Evolutionary conservation across 73 alveolate genomes (phyloP).

Genomic region (Effrenium voratum): DNA sequence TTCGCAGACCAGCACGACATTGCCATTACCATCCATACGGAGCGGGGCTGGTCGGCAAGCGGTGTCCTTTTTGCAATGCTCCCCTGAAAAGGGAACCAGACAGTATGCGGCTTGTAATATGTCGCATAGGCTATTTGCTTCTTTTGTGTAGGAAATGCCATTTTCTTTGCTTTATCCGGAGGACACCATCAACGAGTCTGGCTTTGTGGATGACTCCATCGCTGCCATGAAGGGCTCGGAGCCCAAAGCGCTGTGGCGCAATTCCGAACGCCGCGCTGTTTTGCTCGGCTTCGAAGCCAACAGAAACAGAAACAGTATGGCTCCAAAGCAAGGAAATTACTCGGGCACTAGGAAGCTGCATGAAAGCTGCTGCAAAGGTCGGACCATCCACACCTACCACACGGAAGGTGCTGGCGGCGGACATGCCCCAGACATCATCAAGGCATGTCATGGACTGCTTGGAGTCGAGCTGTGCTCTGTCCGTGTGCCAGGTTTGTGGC

Average conservation of each 20-base stretch:
- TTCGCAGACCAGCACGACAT: constrained; percentile 85
- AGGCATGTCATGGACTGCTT: constrained; percentile 8
- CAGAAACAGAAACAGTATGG: too few relatives aligned
- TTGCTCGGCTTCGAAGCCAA: too few relatives aligned
- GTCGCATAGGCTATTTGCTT: too few relatives aligned
- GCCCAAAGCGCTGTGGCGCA: neutral
- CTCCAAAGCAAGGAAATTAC: too few relatives aligned
- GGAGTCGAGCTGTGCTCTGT: neutral
- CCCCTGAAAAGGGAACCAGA: too few relatives aligned
- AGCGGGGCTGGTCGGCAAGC: neutral
- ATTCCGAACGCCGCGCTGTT: too few relatives aligned
- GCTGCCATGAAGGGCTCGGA: constrained; percentile 84
- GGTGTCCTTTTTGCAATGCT: too few relatives aligned
- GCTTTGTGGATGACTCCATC: constrained; percentile 90
- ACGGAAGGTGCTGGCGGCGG: constrained; percentile 94
- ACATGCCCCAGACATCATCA: constrained; percentile 94
- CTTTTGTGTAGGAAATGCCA: too few relatives aligned
- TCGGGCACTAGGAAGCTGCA: too few relatives aligned
- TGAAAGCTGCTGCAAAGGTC: constrained; percentile 6
- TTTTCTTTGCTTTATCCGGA: too few relatives aligned
- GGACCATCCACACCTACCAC: constrained; percentile 94
- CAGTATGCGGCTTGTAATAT: too few relatives aligned
- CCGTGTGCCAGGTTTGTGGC: constrained; percentile 67
- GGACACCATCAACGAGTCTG: constrained; percentile 93
- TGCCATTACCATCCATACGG: constrained; percentile 93